Percentiles rank a stretch among this genome's conserved stretches.
phyloP scores from a whole-genome alignment of 257 asterid species.

The Echium plantagineum region DNA sequence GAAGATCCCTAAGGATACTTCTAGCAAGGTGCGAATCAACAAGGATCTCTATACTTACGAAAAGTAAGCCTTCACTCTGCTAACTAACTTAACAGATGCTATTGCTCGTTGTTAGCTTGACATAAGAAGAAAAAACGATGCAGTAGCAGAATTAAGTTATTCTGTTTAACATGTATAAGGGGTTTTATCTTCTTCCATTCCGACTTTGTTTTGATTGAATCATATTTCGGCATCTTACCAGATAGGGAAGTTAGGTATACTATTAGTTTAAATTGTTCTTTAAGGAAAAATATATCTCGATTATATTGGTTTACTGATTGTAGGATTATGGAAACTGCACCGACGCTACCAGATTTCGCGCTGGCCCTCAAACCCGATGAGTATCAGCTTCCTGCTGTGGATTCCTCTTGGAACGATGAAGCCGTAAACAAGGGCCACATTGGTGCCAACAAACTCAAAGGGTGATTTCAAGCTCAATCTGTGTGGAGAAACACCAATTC shows the following conservation, averaged over 20 bases:
- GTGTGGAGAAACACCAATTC: constrained; percentile 2
- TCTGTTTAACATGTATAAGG: too few species aligned
- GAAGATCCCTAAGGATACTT: constrained; percentile 91
- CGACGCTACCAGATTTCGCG: constrained; percentile 82
- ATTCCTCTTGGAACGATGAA: constrained; percentile 63
- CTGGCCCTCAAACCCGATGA: constrained; percentile 95
- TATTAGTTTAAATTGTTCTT: too few species aligned
- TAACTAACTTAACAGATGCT: background rate
- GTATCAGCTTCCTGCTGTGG: constrained; percentile 66
- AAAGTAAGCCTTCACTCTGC: constrained; percentile 42
- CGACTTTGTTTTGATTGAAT: too few species aligned
- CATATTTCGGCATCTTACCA: too few species aligned
- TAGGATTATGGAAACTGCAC: constrained; percentile 94
- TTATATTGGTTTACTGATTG: constrained; percentile 10
- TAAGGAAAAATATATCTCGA: too few species aligned
- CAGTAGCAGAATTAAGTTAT: too few species aligned
- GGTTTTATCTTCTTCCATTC: too few species aligned
- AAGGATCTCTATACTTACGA: constrained; percentile 62
- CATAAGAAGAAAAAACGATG: too few species aligned
- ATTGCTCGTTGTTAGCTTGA: background rate
- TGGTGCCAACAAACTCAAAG: constrained; percentile 14
- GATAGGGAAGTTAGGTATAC: too few species aligned
- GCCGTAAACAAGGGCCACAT: constrained; percentile 14
- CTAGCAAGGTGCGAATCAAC: constrained; percentile 89
- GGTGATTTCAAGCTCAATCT: constrained; percentile 1